Conservation (phyloP, 2,329 filamentous ascomycete genomes). For the Phyllosticta capitalensis region DNA sequence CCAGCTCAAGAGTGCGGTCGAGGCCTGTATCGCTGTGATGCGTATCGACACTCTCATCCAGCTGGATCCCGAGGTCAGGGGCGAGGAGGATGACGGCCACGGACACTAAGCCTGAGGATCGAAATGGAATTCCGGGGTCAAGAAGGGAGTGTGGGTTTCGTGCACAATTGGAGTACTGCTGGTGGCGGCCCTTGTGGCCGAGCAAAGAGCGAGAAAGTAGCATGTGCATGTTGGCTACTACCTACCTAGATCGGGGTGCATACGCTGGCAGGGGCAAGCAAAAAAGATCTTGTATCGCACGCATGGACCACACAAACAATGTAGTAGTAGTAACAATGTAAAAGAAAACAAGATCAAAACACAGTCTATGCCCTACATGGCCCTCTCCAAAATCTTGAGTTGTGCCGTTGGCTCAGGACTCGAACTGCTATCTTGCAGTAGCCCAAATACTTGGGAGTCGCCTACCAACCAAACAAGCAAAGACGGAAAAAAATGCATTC, state of each 20-base stretch:
- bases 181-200: neutral
- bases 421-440: no score
- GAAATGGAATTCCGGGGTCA: neutral
- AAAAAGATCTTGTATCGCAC: neutral
- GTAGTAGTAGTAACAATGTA: neutral
- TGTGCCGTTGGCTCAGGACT: no score
- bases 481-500: no score
- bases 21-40: slow-evolving; percentile 99
- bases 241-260: neutral
- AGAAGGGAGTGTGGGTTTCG: neutral
- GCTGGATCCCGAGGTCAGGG: slow-evolving; percentile 79
- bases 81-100: slow-evolving; percentile 71
- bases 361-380: no score
- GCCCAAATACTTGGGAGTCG: no score
- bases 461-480: no score
- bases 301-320: neutral
- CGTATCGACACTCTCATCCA: slow-evolving; percentile 98
- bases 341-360: neutral
- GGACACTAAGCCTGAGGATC: slow-evolving; percentile 51
- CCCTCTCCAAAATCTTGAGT: no score
- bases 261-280: neutral
- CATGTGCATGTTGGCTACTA: neutral
- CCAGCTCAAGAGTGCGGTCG: slow-evolving; percentile 96
- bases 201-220: neutral
- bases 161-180: neutral